Conservation (phyloP, 768 basidiomycete species). For the Mycena galericulata region DNA sequence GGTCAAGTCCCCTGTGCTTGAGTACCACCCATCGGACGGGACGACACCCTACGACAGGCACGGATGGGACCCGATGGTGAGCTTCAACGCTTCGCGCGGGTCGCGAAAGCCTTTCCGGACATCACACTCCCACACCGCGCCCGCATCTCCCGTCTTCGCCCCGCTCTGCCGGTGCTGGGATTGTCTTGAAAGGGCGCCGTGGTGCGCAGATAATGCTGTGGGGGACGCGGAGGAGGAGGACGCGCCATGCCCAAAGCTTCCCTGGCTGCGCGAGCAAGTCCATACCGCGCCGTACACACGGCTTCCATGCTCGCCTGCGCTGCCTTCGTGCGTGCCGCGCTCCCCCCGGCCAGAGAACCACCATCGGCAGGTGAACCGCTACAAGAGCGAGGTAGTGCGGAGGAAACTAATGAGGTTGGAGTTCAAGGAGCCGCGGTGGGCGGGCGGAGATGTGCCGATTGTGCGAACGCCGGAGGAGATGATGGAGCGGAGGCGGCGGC, state of each 20-base stretch:
- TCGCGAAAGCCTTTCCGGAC: background rate
- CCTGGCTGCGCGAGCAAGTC: background rate
- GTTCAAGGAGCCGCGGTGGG: background rate
- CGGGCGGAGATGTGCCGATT: background rate
- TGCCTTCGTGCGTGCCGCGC: background rate
- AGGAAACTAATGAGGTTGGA: background rate
- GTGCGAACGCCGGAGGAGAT: background rate
- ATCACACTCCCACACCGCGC: background rate
- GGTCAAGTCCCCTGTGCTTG: background rate
- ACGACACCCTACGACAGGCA: background rate
- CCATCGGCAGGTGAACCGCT: background rate
- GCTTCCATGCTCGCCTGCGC: background rate
- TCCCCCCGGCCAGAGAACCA: background rate
- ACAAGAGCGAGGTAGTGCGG: background rate
- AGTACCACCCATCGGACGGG: background rate
- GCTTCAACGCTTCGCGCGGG: conserved; percentile 10
- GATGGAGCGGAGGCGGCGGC: no score
- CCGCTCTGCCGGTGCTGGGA: background rate
- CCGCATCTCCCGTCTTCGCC: background rate
- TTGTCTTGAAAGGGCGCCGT: background rate
- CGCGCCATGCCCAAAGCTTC: background rate
- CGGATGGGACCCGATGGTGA: conserved; percentile 2
- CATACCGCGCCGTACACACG: background rate
- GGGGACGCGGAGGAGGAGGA: background rate
- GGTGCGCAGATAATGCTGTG: background rate